Evolutionary conservation across 208 protist genomes (phyloP).

Genomic region (Leishmania aethiopica): DNA sequence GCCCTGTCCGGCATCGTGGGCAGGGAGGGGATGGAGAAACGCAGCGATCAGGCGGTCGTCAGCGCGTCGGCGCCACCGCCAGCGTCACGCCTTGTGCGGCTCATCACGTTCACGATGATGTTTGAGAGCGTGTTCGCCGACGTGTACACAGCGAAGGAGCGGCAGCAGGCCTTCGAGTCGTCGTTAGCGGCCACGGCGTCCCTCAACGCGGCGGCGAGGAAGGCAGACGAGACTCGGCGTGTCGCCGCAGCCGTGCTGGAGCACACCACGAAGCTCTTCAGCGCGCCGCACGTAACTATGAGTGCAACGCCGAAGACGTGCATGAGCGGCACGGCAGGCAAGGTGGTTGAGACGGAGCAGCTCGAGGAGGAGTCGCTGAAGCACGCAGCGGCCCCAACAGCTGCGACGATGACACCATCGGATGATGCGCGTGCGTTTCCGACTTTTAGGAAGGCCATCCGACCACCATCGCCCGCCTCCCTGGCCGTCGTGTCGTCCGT

Average conservation of each 20-base stretch:
- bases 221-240: conserved; percentile 6
- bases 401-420: not conserved
- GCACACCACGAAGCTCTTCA: conserved; percentile 11
- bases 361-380: not conserved
- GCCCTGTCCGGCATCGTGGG: not conserved
- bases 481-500: not conserved
- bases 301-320: not conserved
- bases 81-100: not conserved
- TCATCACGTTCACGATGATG: conserved; percentile 29
- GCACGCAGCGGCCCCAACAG: not conserved
- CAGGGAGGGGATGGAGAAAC: not conserved
- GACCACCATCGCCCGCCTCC: not conserved
- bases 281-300: not conserved
- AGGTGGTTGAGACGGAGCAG: not conserved
- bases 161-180: not conserved
- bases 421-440: conserved; percentile 10
- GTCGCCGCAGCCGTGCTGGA: conserved; percentile 6
- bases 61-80: not conserved
- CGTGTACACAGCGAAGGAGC: conserved; percentile 6
- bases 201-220: not conserved
- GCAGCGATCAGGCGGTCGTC: not conserved
- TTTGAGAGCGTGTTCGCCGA: conserved; percentile 34
- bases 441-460: conserved; percentile 27
- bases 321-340: not conserved
- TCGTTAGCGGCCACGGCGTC: conserved; percentile 1